phyloP scores from a whole-genome alignment of 345 rosid genomes.

The Salix brachista region DNA sequence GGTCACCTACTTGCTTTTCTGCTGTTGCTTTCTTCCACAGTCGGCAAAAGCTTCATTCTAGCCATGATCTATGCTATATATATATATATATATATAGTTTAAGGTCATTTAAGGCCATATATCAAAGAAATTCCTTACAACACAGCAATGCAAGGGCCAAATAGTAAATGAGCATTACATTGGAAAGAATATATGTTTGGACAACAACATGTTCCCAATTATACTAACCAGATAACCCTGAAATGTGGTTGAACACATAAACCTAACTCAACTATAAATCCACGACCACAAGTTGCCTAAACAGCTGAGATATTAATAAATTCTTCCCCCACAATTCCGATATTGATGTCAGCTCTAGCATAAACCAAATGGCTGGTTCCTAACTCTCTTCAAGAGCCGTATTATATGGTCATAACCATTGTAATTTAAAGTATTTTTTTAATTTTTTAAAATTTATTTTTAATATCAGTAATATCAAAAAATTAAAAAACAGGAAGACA shows the following conservation, averaged over 20 bases:
- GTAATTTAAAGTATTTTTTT: no score
- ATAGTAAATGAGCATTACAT: not conserved
- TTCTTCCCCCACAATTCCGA: not conserved
- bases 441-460: no score
- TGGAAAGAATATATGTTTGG: not conserved
- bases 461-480: no score
- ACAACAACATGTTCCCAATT: not conserved
- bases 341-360: not conserved
- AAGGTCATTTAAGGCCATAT: not conserved
- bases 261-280: slow-evolving; percentile 4
- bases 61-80: not conserved
- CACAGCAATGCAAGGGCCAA: not conserved
- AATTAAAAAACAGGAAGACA: no score
- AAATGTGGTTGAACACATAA: not conserved
- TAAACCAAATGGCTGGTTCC: not conserved
- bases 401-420: no score
- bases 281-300: not conserved
- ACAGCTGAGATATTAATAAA: not conserved
- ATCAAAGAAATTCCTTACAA: no score
- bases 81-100: not conserved
- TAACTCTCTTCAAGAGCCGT: no score
- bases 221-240: no score
- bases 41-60: not conserved
- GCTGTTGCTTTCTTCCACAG: not conserved
- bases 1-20: not conserved